phyloP scores from a whole-genome alignment of 148 eudicot genomes.

The Tetragonia tetragonoides region DNA sequence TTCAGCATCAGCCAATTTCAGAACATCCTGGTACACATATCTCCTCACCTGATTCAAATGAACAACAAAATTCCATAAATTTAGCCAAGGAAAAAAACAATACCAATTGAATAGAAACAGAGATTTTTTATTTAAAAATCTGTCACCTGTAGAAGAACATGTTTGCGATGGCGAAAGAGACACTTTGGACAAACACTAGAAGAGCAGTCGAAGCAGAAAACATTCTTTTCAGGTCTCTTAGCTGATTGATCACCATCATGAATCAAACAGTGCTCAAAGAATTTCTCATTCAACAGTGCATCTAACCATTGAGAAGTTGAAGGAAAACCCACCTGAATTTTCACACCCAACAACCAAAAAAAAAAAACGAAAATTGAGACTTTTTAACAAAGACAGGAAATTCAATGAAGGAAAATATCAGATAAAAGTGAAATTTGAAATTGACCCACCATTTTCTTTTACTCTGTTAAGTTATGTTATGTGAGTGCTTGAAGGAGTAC shows the following conservation, averaged over 20 bases:
- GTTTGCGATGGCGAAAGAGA: slow-evolving; percentile 40
- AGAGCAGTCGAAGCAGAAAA: slow-evolving; percentile 53
- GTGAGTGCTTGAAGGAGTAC: too few relatives aligned
- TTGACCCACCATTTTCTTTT: slow-evolving; percentile 1
- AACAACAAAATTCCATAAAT: not conserved
- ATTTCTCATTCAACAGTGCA: slow-evolving; percentile 38
- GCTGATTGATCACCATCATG: slow-evolving; percentile 21
- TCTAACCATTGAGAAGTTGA: slow-evolving; percentile 40
- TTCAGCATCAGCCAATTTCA: slow-evolving; percentile 40
- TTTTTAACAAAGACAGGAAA: not conserved
- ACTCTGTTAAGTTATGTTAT: too few relatives aligned
- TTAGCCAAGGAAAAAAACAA: not conserved
- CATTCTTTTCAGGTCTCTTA: slow-evolving; percentile 46
- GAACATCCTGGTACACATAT: slow-evolving; percentile 58
- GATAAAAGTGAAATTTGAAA: not conserved
- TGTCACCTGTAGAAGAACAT: slow-evolving; percentile 42
- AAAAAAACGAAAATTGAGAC: not conserved
- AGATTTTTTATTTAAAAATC: too few relatives aligned
- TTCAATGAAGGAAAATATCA: not conserved
- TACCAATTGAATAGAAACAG: not conserved
- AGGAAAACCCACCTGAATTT: slow-evolving; percentile 35
- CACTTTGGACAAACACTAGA: slow-evolving; percentile 44
- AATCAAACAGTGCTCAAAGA: slow-evolving; percentile 47
- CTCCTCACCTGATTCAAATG: slow-evolving; percentile 37
- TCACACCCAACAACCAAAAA: not conserved